Base-by-base conservation (phyloP, 176 grass and related monocot genomes). In the Musa schizocarpa region DNA sequence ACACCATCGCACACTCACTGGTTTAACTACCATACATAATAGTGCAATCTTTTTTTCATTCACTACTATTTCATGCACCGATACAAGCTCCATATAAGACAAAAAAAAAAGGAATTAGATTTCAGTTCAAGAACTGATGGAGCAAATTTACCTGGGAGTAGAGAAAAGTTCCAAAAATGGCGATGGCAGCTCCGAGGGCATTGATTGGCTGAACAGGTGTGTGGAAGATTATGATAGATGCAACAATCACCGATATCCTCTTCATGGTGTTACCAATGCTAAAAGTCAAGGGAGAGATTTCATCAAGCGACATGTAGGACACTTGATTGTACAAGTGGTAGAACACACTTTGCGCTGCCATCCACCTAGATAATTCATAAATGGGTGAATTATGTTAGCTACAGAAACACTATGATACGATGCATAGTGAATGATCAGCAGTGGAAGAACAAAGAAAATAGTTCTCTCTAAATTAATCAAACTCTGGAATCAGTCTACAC, bases 251-350 rank as follows among this genome's bases (percentile, higher is more conserved):
- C 0, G 90, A 93, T 67, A 97, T 97, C 13, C 94, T 76, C 87
- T 97, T 97, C 94, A 97, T 93, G 10, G 94, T 97, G 90, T 97
- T 97, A 67, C 94, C 94, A 13, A 97, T 17, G 75, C 88, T 91
- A 85, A 97, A 97, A 22, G 94, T 97, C 50, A 97, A 83, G 27
- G 94, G 94, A 17, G 94, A 93, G 50, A 97, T 97, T 78, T 97
- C 86, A 13, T 97, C 90, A 43, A 97, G 51, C 0, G 94, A 97
- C 94, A 97, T 97, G 90, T 97, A 97, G 5, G 94, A 97, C 43
- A 97, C 90, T 58, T 97, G 94, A 84, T 97, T 97, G 82, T 97
- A 97, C 13, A 97, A 73, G 82, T 97, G 94, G 86, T 97, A 97
- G 90, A 97, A 97, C 74, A 97, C 84, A 58, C 94, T 97, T 72